A percentile compares a stretch with the other conserved stretches of the same genome.
phyloP scores from a whole-genome alignment of 1,284 basidiomycete genomes.

The Moesziomyces sp. region DNA sequence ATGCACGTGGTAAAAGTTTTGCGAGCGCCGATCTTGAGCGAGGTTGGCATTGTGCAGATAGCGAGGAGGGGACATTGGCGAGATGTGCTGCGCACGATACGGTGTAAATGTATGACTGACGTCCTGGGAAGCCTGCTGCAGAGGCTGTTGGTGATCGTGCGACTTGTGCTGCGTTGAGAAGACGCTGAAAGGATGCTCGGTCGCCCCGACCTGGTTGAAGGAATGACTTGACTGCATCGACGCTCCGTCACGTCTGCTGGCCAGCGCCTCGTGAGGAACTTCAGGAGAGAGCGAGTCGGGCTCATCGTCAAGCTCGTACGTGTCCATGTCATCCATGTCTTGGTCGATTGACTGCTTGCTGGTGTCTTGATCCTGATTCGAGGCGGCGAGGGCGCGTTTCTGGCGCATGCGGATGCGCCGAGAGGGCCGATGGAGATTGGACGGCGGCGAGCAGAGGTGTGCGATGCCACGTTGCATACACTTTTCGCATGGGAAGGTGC shows the following conservation, averaged over 20 bases:
- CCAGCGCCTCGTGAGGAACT: background rate
- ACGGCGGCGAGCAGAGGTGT: slow-evolving; percentile 35
- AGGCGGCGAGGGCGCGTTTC: slow-evolving; percentile 17
- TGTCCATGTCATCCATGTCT: slow-evolving; percentile 28
- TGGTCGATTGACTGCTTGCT: slow-evolving; percentile 6
- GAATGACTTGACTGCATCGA: background rate
- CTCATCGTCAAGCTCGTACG: slow-evolving; percentile 39
- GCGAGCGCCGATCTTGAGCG: slow-evolving; percentile 13
- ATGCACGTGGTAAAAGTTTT: slow-evolving; percentile 4
- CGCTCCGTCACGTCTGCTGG: background rate
- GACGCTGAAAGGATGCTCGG: background rate
- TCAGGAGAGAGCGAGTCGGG: slow-evolving; percentile 8
- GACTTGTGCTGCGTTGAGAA: slow-evolving; percentile 1
- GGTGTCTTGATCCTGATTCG: background rate
- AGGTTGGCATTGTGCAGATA: background rate
- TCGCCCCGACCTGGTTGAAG: background rate
- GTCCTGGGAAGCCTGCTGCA: background rate
- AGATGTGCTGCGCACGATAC: slow-evolving; percentile 8
- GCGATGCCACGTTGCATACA: slow-evolving; percentile 42
- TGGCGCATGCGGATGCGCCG: slow-evolving; percentile 39
- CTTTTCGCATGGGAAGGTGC: slow-evolving; percentile 43
- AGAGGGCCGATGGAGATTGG: slow-evolving; percentile 33
- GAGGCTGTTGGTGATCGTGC: slow-evolving; percentile 1
- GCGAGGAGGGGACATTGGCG: slow-evolving; percentile 6
- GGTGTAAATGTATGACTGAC: background rate